Conservation (phyloP, 2,329 filamentous ascomycete species). For the Trichophyton verrucosum region DNA sequence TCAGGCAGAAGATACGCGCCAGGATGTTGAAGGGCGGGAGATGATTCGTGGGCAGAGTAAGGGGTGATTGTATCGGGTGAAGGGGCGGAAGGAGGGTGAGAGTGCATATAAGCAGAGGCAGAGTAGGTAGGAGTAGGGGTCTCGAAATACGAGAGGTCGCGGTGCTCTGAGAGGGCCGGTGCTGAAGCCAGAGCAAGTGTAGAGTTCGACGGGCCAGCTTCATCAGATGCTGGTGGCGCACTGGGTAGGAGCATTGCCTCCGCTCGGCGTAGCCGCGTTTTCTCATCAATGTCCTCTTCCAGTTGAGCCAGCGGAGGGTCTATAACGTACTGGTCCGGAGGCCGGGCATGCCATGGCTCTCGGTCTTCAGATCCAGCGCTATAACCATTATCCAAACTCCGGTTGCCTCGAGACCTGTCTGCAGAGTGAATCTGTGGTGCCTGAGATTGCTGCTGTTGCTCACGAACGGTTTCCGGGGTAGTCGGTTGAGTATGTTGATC, state of each 20-base stretch:
- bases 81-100: conserved; percentile 15
- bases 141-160: conserved; percentile 33
- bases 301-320: conserved; percentile 33
- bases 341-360: conserved; percentile 1
- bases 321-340: conserved; percentile 5
- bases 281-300: conserved; percentile 61
- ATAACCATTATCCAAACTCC: not conserved
- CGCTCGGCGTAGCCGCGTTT: conserved; percentile 63
- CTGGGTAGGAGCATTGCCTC: conserved; percentile 73
- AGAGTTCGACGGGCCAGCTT: conserved; percentile 37
- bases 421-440: not conserved
- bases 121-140: conserved; percentile 27
- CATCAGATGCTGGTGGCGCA: conserved; percentile 47
- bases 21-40: conserved; percentile 6
- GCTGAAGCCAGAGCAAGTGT: conserved; percentile 32
- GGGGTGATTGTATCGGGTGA: conserved; percentile 22
- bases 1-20: not conserved
- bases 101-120: conserved; percentile 17
- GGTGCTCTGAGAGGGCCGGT: conserved; percentile 35
- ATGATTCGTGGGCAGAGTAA: conserved; percentile 6
- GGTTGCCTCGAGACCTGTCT: not conserved
- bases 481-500: conserved; percentile 10
- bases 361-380: conserved; percentile 1
- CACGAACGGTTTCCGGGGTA: conserved; percentile 1
- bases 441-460: not conserved